Percentiles rank a stretch among this genome's conserved stretches.
These are phyloP conservation scores for Pseudogymnoascus sp. DNA, from an alignment of 2,329 filamentous ascomycete species.

Conservation along the genomic window DNA sequence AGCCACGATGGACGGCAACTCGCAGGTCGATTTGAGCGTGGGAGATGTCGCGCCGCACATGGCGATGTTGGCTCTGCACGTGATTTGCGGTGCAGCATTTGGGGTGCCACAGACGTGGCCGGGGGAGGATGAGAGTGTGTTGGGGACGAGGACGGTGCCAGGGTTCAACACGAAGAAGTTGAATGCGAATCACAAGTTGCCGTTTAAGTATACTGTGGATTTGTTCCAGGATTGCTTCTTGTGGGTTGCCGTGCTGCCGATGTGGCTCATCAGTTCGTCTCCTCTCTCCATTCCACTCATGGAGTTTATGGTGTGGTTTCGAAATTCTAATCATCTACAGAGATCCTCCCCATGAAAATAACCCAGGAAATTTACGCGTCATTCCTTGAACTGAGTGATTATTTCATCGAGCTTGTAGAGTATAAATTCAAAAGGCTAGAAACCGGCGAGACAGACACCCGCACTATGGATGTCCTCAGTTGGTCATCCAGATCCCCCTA, in stretches of 20 bases:
- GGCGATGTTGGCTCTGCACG: constrained; percentile 44
- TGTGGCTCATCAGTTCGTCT: constrained; percentile 33
- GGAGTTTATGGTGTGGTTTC: neutral
- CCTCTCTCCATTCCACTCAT: neutral
- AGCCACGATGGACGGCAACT: constrained; percentile 21
- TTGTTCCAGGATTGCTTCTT: constrained; percentile 41
- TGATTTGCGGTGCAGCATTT: constrained; percentile 49
- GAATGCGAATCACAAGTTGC: constrained; percentile 35
- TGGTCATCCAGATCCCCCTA: neutral
- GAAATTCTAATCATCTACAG: neutral
- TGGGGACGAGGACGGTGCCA: constrained; percentile 10
- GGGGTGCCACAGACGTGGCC: constrained; percentile 31
- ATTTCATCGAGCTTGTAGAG: constrained; percentile 2
- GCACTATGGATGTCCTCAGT: constrained; percentile 23
- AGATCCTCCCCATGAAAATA: constrained; percentile 1
- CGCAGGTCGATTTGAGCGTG: constrained; percentile 26
- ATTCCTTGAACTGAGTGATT: constrained; percentile 2
- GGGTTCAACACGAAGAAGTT: constrained; percentile 14
- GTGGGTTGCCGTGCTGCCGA: constrained; percentile 39
- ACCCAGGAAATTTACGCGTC: neutral
- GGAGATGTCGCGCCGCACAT: constrained; percentile 37
- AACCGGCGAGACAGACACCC: constrained; percentile 18
- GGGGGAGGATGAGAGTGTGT: constrained; percentile 33
- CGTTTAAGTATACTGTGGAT: constrained; percentile 43
- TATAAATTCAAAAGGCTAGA: constrained; percentile 13